Evolutionary conservation across 805 yeast genomes (phyloP), one percentile per base, ranked within the genome.

Genomic region (Candida parachauliodes): DNA sequence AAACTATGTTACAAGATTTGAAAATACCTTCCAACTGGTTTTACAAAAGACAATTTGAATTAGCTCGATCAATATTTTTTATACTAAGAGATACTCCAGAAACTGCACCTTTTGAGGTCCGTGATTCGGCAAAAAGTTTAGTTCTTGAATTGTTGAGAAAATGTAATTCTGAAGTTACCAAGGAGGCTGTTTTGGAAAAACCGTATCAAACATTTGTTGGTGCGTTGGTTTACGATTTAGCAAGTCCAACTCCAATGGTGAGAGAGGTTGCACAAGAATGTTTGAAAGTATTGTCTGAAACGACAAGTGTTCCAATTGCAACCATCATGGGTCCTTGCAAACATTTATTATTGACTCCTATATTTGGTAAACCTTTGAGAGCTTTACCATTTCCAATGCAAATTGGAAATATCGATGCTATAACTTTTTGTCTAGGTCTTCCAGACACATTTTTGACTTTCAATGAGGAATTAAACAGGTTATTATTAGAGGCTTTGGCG

Each of bases 301-400:
- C 83, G 0, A 81, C 95, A 0, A 66, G 68, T 2, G 81, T 81
- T 10, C 76, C 94, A 1, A 71, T 87, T 31, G 75, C 91, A 1
- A 76, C 80, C 1, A 75, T 94, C 49, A 80, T 94, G 59, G 77
- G 80, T 4, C 89, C 91, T 14, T 89, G 94, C 37, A 87, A 88
- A 50, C 81, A 79, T 33, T 77, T 89, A 18, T 65, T 94, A 20
- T 63, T 93, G 32, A 85, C 94, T 0, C 98, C 99, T 5, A 93
- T 93, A 16, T 94, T 93, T 67, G 96, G 96, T 3, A 93, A 93
- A 55, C 99, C 99, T 0, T 63, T 93, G 41, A 73, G 99, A 45
- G 99, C 99, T 0, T 70, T 93, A 44, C 98, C 99, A 0, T 93
- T 94, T 65, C 93, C 96, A 4, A 93, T 91, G 96, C 98, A 94